Evolutionary conservation across 2,329 filamentous ascomycete species (phyloP), one percentile per base, ranked within the genome.

Genomic region (Penicillium nordicum): DNA sequence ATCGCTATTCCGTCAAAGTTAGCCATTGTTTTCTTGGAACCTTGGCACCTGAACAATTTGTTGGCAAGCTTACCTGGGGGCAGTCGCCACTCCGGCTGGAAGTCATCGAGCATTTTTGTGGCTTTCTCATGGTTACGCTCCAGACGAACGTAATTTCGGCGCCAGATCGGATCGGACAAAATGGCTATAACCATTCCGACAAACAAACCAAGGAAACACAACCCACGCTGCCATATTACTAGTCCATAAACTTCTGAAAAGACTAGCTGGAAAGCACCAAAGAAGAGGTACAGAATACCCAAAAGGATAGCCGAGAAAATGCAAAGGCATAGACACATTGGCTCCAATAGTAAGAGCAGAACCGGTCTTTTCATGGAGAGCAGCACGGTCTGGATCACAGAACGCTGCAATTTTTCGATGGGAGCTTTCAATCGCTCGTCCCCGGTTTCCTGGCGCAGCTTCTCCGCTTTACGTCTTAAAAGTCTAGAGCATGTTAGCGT

Each of bases 281-380:
- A 95, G 78, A 95, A 96, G 38, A 96, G 84, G 70, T 96, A 96
- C 2, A 96, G 77, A 43, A 96, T 88, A 5, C 92, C 92, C 8
- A 96, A 80, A n/a, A 96, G 78, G 52, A 97, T 84, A 38, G 91
- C 90, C 0, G 89, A 90, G 65, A 92, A 89, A 23, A 94, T 75
- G 73, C 91, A 94, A 27, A 97, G 84, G 63, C 86, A 85, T 55
- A 94, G 78, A 57, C 87, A 89, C 90, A 96, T 97, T 62, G 89
- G 90, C 77, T 96, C 91, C 52, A 89, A 82, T 48, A 87, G 73
- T 53, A 97, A 81, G 6, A 97, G 82, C 73, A 94, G 84, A 69
- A 94, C 89, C 6, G 90, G 90, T 32, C 83, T 74, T 61, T 85
- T 81, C 71, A 81, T 80, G 21, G 80, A 87, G 45, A 74, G 74